Percentiles rank a stretch among this genome's conserved stretches.
Conservation (phyloP, 1,284 basidiomycete genomes). For the Coniferiporia weirii region DNA sequence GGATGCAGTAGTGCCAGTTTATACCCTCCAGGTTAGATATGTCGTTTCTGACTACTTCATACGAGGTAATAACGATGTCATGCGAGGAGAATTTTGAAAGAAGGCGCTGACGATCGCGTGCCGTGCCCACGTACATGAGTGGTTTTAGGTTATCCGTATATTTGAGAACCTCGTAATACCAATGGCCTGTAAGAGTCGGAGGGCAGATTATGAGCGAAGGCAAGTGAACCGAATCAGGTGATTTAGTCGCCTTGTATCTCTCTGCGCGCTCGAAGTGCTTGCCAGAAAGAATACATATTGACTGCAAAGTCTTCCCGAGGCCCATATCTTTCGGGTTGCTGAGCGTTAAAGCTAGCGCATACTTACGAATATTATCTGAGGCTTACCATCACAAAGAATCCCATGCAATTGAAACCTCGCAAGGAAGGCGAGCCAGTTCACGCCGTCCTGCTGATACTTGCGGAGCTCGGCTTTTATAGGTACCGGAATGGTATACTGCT, state of each 20-base stretch:
- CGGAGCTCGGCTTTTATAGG: slow-evolving; percentile 91
- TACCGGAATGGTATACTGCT: slow-evolving; percentile 86
- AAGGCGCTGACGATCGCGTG: slow-evolving; percentile 77
- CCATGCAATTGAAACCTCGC: slow-evolving; percentile 97
- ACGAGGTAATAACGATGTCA: slow-evolving; percentile 95
- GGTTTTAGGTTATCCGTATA: slow-evolving; percentile 86
- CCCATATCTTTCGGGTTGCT: slow-evolving; percentile 78
- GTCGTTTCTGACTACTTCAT: slow-evolving; percentile 97
- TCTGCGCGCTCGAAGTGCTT: slow-evolving; percentile 87
- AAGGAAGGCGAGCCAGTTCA: slow-evolving; percentile 98
- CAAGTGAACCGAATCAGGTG: slow-evolving; percentile 79
- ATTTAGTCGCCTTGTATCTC: slow-evolving; percentile 61
- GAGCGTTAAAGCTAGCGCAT: not conserved
- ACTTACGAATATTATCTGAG: slow-evolving; percentile 2
- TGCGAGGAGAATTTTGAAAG: slow-evolving; percentile 61
- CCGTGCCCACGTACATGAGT: slow-evolving; percentile 86
- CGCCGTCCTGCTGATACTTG: slow-evolving; percentile 97
- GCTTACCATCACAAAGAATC: slow-evolving; percentile 92
- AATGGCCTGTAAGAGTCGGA: slow-evolving; percentile 95
- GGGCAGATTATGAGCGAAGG: slow-evolving; percentile 97
- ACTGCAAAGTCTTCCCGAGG: slow-evolving; percentile 96
- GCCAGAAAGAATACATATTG: slow-evolving; percentile 94
- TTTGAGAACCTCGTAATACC: slow-evolving; percentile 97
- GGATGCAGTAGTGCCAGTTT: slow-evolving; percentile 93
- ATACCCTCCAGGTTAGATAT: slow-evolving; percentile 70